Conservation (phyloP, 1,139 yeast species). For the Kluyveromyces sp. region DNA sequence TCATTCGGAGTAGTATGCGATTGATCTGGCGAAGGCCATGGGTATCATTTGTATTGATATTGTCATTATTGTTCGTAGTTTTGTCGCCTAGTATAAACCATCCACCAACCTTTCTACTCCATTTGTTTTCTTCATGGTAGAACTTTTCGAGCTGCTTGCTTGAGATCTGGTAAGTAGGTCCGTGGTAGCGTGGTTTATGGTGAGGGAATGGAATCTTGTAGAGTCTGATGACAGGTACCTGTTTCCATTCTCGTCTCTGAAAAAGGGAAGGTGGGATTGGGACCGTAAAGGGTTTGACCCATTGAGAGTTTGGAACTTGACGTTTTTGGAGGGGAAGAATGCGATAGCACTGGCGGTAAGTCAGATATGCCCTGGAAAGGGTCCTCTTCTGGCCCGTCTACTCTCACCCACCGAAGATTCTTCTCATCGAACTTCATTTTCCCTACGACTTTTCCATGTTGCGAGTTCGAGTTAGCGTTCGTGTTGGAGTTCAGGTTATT, state of each 20-base stretch:
- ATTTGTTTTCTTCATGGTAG: conserved; percentile 29
- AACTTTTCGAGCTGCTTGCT: conserved; percentile 24
- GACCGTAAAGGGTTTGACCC: conserved; percentile 15
- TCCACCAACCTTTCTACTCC: conserved; percentile 26
- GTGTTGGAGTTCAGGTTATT: no score
- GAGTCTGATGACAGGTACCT: conserved; percentile 10
- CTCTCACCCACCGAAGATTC: conserved; percentile 43
- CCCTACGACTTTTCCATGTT: conserved; percentile 29
- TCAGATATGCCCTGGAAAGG: conserved; percentile 33
- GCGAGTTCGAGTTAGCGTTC: background rate
- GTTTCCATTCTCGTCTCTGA: conserved; percentile 4
- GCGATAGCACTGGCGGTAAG: conserved; percentile 6
- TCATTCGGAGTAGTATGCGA: conserved; percentile 12
- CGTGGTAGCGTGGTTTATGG: conserved; percentile 3
- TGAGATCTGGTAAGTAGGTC: conserved; percentile 19
- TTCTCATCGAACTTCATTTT: conserved; percentile 53
- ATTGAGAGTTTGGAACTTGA: conserved; percentile 4
- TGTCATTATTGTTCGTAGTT: conserved; percentile 1
- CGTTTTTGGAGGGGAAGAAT: conserved; percentile 7
- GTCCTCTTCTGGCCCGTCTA: conserved; percentile 32
- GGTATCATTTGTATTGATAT: background rate
- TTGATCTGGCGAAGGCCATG: conserved; percentile 6
- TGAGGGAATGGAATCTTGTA: conserved; percentile 18
- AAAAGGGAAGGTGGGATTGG: conserved; percentile 8
- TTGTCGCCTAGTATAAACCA: conserved; percentile 24